Evolutionary conservation across 257 asterid species (phyloP).

Genomic region (Coffea canephora): DNA sequence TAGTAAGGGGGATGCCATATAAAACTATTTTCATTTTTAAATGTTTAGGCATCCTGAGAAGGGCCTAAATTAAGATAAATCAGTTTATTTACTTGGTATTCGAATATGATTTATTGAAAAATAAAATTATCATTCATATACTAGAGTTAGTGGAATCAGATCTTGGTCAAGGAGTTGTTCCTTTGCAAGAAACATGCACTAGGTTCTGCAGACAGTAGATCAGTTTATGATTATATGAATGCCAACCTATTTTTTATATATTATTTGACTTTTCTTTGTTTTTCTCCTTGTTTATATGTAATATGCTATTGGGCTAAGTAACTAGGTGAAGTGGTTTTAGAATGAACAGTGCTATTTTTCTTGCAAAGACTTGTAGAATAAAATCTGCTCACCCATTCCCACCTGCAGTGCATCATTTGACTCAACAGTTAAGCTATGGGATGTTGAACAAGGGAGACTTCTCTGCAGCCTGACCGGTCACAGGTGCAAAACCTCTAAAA

Average conservation of each 20-base stretch:
- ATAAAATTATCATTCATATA: too few species aligned
- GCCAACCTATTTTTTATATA: background rate
- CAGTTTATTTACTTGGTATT: too few species aligned
- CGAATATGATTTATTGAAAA: too few species aligned
- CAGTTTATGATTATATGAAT: background rate
- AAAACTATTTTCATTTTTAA: background rate
- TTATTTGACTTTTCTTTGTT: background rate
- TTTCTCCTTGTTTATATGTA: background rate
- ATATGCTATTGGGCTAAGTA: background rate
- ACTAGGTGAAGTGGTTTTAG: background rate
- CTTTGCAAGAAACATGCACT: background rate
- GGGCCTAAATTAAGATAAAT: background rate
- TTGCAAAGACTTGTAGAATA: background rate
- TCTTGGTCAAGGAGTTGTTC: background rate
- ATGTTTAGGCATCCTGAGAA: background rate
- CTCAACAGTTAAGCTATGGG: conserved; percentile 96
- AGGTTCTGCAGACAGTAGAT: background rate
- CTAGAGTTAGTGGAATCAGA: background rate
- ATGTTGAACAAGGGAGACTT: conserved; percentile 61
- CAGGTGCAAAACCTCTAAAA: conserved; percentile 39
- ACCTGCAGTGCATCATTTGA: conserved; percentile 86
- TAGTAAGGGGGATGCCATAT: too few species aligned
- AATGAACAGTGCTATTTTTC: background rate
- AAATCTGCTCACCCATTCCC: background rate
- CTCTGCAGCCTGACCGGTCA: conserved; percentile 84